These are phyloP conservation scores for Cladosporium sp. DNA, from an alignment of 2,329 filamentous ascomycete genomes.

Conservation along the genomic window DNA sequence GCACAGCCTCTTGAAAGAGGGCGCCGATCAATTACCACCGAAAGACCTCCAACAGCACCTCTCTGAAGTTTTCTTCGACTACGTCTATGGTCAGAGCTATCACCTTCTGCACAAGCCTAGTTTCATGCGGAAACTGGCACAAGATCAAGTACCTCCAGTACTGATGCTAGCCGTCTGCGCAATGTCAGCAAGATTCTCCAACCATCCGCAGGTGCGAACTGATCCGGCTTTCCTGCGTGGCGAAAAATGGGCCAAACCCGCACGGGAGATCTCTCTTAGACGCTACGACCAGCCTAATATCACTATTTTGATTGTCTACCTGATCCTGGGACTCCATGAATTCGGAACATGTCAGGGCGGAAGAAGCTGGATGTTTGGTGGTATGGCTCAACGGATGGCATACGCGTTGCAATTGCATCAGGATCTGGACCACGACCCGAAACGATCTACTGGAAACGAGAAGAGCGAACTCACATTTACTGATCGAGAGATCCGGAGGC, in stretches of 20 bases:
- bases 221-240: constrained; percentile 80
- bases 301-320: constrained; percentile 84
- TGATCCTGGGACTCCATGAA: constrained; percentile 86
- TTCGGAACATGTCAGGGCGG: constrained; percentile 97
- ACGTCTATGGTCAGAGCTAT: constrained; percentile 91
- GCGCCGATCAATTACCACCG: constrained; percentile 73
- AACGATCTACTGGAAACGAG: constrained; percentile 20
- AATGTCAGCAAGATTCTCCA: constrained; percentile 90
- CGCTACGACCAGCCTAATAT: constrained; percentile 95
- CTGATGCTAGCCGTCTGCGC: constrained; percentile 91
- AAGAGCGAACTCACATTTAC: constrained; percentile 63
- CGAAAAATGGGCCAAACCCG: constrained; percentile 83
- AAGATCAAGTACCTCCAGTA: constrained; percentile 79
- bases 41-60: constrained; percentile 90
- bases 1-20: constrained; percentile 73
- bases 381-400: constrained; percentile 94
- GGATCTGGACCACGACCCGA: constrained; percentile 70
- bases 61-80: constrained; percentile 92
- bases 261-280: constrained; percentile 80
- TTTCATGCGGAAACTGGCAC: constrained; percentile 83
- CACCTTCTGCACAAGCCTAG: constrained; percentile 93
- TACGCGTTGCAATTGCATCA: constrained; percentile 91
- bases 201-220: constrained; percentile 72
- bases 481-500: constrained; percentile 84
- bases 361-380: constrained; percentile 90